A percentile compares a stretch with the other conserved stretches of the same genome.
Conservation (phyloP, 371 early-diverging fungal genomes). For the Actinomucor elegans region DNA sequence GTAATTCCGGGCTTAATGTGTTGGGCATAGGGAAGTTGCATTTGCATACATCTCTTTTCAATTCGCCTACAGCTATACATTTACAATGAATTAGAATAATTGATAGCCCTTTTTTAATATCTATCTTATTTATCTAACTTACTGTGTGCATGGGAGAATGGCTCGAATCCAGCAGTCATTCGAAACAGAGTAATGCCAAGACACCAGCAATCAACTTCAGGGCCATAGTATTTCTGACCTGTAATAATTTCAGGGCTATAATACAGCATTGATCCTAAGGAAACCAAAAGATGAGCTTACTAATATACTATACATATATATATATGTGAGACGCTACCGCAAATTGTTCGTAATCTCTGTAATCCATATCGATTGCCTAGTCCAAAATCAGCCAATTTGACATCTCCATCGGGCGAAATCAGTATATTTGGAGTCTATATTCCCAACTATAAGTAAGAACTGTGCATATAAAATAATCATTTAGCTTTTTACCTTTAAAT, state of each 20-base stretch:
- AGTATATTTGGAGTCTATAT: slow-evolving; percentile 58
- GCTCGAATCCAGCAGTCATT: slow-evolving; percentile 89
- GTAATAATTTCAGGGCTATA: slow-evolving; percentile 68
- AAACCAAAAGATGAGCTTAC: no score
- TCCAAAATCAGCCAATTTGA: slow-evolving; percentile 82
- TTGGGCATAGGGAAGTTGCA: slow-evolving; percentile 58
- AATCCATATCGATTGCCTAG: slow-evolving; percentile 73
- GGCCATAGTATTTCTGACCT: slow-evolving; percentile 60
- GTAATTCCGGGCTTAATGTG: slow-evolving; percentile 42
- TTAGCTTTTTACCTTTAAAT: slow-evolving; percentile 66
- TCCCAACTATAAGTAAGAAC: background rate
- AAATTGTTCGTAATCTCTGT: slow-evolving; percentile 73
- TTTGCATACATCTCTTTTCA: slow-evolving; percentile 66
- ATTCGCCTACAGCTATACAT: slow-evolving; percentile 55
- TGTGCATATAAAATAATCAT: background rate
- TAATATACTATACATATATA: no score
- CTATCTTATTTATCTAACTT: slow-evolving; percentile 19
- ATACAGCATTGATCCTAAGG: slow-evolving; percentile 49
- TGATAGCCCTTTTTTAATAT: background rate
- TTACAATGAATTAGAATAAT: no score
- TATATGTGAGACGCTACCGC: no score
- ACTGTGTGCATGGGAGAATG: slow-evolving; percentile 70
- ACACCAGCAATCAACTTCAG: slow-evolving; percentile 75
- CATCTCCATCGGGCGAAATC: slow-evolving; percentile 47
- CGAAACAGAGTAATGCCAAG: slow-evolving; percentile 91